These are phyloP conservation scores for Diaporthe citriasiana DNA, from an alignment of 2,329 filamentous ascomycete species.

Conservation along the genomic window DNA sequence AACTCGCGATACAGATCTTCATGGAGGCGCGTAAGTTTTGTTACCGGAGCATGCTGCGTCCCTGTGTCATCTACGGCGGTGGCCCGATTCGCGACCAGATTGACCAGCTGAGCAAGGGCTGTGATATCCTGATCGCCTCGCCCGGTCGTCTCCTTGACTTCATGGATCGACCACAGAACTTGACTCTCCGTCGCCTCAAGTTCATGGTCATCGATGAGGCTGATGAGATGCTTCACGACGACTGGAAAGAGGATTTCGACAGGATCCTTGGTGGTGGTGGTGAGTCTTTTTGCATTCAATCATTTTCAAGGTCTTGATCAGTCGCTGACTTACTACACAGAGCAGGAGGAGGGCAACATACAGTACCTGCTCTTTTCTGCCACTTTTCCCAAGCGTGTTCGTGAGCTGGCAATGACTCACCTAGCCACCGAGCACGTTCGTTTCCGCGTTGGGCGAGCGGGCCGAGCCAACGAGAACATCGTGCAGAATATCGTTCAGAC, in stretches of 20 bases:
- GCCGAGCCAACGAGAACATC: constrained; percentile 87
- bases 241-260: constrained; percentile 83
- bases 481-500: constrained; percentile 80
- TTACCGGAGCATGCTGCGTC: constrained; percentile 94
- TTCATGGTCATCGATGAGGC: constrained; percentile 93
- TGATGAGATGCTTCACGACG: constrained; percentile 86
- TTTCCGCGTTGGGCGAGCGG: constrained; percentile 88
- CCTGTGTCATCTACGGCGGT: constrained; percentile 91
- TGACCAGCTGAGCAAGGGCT: constrained; percentile 82
- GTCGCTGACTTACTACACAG: constrained; percentile 60
- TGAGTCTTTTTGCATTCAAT: constrained; percentile 61
- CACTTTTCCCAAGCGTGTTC: constrained; percentile 87
- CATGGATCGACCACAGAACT: constrained; percentile 76
- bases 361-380: constrained; percentile 91
- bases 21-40: constrained; percentile 93
- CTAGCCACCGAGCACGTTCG: constrained; percentile 81
- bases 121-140: constrained; percentile 89
- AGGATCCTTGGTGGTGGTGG: constrained; percentile 86
- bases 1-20: constrained; percentile 94
- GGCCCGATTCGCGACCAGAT: constrained; percentile 79
- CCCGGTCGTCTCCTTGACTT: constrained; percentile 90
- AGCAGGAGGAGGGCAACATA: constrained; percentile 78
- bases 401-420: constrained; percentile 82
- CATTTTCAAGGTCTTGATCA: neutral
- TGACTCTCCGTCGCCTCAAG: constrained; percentile 82